These are phyloP conservation scores for Diaporthe sp. DNA, from an alignment of 2,329 filamentous ascomycete genomes.

Conservation along the genomic window DNA sequence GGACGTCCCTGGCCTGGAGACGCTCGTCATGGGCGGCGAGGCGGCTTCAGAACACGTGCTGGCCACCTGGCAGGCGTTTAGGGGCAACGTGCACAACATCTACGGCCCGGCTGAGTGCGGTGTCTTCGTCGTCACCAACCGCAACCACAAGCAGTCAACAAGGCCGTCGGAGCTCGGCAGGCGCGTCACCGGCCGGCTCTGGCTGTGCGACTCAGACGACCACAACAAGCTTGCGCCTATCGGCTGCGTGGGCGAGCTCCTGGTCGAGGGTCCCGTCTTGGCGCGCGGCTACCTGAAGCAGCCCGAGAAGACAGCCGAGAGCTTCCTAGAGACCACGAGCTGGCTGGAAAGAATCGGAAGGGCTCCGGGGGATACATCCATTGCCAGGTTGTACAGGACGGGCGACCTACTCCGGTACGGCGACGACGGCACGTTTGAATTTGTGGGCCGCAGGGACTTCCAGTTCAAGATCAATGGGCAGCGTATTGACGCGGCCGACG, in stretches of 20 bases:
- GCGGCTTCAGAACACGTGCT: constrained; percentile 37
- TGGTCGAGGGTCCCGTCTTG: constrained; percentile 43
- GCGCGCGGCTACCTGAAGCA: constrained; percentile 64
- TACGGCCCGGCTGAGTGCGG: constrained; percentile 42
- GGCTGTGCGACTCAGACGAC: constrained; percentile 45
- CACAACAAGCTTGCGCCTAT: constrained; percentile 39
- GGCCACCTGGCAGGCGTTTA: constrained; percentile 35
- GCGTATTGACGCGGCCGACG: constrained; percentile 57
- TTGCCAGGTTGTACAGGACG: constrained; percentile 49
- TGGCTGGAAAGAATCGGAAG: not conserved
- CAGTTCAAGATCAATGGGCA: constrained; percentile 70
- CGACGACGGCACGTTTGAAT: constrained; percentile 52
- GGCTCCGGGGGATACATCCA: not conserved
- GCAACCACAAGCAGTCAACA: constrained; percentile 38
- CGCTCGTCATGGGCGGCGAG: constrained; percentile 42
- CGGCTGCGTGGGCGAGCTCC: constrained; percentile 41
- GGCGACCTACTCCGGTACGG: constrained; percentile 55
- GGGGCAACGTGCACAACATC: constrained; percentile 39
- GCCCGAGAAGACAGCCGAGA: constrained; percentile 45
- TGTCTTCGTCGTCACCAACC: constrained; percentile 36
- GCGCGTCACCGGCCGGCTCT: constrained; percentile 41
- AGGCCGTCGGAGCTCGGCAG: no score
- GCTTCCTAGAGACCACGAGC: constrained; percentile 39
- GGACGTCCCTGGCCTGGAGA: constrained; percentile 34
- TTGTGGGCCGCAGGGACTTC: constrained; percentile 63